Conservation (phyloP, 106 monocot genomes). For the Cymbidium sinense region DNA sequence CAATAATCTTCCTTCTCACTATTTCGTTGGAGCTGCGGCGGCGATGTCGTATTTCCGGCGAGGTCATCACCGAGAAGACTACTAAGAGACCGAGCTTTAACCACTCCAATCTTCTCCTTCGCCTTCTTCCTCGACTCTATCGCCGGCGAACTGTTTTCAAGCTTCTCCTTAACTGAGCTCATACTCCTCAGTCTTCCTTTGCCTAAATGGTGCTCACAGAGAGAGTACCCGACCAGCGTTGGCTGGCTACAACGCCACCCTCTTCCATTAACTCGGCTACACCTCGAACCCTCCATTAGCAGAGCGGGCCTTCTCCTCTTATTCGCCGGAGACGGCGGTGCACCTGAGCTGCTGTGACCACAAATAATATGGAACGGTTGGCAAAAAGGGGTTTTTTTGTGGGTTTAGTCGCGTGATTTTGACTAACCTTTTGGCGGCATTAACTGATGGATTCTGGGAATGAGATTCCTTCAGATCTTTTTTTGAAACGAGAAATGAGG, state of each 20-base stretch:
- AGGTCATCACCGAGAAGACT: conserved; percentile 38
- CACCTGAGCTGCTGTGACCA: background rate
- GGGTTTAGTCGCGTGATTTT: no score
- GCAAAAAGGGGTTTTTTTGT: background rate
- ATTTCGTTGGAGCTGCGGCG: background rate
- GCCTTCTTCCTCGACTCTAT: background rate
- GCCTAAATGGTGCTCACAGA: conserved; percentile 92
- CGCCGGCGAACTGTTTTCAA: no score
- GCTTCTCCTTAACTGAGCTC: conserved; percentile 16
- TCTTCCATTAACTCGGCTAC: conserved; percentile 88
- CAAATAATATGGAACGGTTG: background rate
- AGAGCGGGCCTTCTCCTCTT: conserved; percentile 26
- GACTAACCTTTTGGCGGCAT: background rate
- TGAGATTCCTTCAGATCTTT: conserved; percentile 1
- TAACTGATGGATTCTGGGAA: background rate
- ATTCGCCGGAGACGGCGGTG: background rate
- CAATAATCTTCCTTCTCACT: background rate
- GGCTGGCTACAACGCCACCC: conserved; percentile 89
- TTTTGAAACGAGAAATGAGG: background rate
- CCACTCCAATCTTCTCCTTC: conserved; percentile 55
- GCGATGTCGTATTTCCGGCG: background rate
- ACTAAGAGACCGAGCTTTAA: conserved; percentile 67
- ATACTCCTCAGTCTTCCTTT: conserved; percentile 73
- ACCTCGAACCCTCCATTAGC: conserved; percentile 75
- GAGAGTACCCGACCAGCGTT: conserved; percentile 78